Base-by-base conservation (phyloP, 2,329 filamentous ascomycete genomes). In the Tolypocladium sp. region DNA sequence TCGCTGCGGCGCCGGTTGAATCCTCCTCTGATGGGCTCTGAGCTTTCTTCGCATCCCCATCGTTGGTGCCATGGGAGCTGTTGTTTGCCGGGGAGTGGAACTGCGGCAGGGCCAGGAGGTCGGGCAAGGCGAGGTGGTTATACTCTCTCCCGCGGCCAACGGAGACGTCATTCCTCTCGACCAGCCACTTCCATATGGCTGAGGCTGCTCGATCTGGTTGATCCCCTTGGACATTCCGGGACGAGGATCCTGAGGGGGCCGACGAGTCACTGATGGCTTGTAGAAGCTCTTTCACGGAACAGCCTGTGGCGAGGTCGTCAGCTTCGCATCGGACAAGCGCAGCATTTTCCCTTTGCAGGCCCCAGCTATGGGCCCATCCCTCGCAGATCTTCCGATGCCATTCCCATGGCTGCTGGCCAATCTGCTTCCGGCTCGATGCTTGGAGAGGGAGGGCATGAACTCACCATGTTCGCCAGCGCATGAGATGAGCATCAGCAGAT, bases 121-220 rank as follows among this genome's bases (percentile, higher is more conserved):
- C 65, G 27, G 65, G 57, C 37, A 75, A 56, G 72, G 77, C 63
- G 76, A 85, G 59, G 35, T 66, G 66, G 54, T 74, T 74, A 58
- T 66, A 71, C 56, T 66, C 64, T 58, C 72, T 66, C 40, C 67
- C 55, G 46, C 59, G 57, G 5, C 74, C 73, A 51, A 76, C 66
- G 13, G 70, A 74, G n/a, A 76, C 65, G 57, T 76, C 73, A 52
- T 64, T 63, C 61, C 72, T 66, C 44, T 66, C 64, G 22, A 65
- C 67, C 52, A 76, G 63, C 74, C 74, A 76, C 25, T 58, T 63
- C 73, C 73, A 76, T 15, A 76, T 69, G 8, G 66, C 70, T 30
- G 67, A 63, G n/a, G 66, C 63, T 49, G 66, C 70, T 51, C 67
- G 65, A 57, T 69, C 63, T 35, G 67, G 65, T 10, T 67, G 62